A percentile compares a stretch with the other conserved stretches of the same genome.
phyloP scores from a whole-genome alignment of 495 filamentous ascomycete species.

The Chaetomium tenue region DNA sequence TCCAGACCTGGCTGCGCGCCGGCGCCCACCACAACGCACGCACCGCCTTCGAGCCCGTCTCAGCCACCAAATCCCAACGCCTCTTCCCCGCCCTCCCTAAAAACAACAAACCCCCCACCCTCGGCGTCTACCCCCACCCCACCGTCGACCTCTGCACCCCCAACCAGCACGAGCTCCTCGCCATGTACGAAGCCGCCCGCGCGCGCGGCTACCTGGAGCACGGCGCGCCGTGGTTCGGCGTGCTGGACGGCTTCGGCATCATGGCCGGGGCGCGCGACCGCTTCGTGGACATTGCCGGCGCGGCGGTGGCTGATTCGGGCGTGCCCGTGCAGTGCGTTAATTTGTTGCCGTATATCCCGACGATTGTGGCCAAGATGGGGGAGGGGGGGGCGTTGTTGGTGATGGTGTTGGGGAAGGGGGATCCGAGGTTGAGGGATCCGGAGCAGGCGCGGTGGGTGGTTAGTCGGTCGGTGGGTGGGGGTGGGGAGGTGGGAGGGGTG shows the following conservation, averaged over 20 bases:
- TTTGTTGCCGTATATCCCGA: constrained; percentile 82
- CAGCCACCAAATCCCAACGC: constrained; percentile 66
- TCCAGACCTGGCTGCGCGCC: constrained; percentile 61
- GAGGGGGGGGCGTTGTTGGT: constrained; percentile 75
- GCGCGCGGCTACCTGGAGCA: constrained; percentile 62
- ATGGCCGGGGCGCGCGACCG: constrained; percentile 54
- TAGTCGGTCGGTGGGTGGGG: constrained; percentile 52
- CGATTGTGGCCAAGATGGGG: constrained; percentile 81
- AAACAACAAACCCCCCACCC: constrained; percentile 20
- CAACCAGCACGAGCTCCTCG: constrained; percentile 74
- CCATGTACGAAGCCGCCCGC: constrained; percentile 68
- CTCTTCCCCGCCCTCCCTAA: constrained; percentile 54
- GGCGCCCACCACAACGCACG: constrained; percentile 52
- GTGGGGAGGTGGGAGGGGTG: constrained; percentile 66
- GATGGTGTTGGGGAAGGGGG: constrained; percentile 61
- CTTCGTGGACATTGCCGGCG: constrained; percentile 60
- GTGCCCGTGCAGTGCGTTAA: constrained; percentile 78
- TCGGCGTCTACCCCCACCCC: constrained; percentile 60
- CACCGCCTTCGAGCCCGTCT: constrained; percentile 92
- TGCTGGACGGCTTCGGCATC: constrained; percentile 76
- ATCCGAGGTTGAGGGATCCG: constrained; percentile 59
- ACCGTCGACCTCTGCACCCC: constrained; percentile 71
- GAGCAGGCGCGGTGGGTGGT: constrained; percentile 67
- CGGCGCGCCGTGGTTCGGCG: constrained; percentile 66
- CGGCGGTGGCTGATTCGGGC: constrained; percentile 68